Conservation (phyloP, 257 asterid genomes). For the Capsicum chinense region DNA sequence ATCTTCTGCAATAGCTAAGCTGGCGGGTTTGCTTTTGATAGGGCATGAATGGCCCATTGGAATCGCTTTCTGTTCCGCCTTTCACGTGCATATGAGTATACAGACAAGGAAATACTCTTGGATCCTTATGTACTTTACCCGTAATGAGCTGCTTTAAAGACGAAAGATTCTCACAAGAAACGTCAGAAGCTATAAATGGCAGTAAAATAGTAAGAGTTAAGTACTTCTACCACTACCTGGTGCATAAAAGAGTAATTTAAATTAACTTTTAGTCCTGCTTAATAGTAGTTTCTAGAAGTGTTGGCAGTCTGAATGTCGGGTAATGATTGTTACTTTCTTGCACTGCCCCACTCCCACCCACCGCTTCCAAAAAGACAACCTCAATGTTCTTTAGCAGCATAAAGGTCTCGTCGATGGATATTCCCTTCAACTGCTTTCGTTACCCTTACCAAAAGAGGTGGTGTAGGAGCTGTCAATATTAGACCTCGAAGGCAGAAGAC, state of each 20-base stretch:
- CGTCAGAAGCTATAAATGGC: neutral
- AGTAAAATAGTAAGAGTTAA: conserved; percentile 15
- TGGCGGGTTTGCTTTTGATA: neutral
- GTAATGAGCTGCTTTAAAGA: conserved; percentile 8
- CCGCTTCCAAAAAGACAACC: too few relatives aligned
- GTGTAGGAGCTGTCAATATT: neutral
- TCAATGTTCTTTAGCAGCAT: neutral
- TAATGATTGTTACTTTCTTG: too few relatives aligned
- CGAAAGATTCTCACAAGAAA: neutral
- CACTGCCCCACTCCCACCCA: too few relatives aligned
- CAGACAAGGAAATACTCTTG: conserved; percentile 6
- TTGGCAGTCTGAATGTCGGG: too few relatives aligned
- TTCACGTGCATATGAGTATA: conserved; percentile 2
- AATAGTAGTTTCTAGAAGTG: neutral
- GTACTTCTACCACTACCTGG: conserved; percentile 5
- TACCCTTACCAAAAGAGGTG: too few relatives aligned
- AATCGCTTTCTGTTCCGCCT: conserved; percentile 22
- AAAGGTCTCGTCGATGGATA: neutral
- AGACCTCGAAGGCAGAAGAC: neutral
- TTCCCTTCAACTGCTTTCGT: neutral
- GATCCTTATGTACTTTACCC: conserved; percentile 16
- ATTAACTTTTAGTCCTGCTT: neutral
- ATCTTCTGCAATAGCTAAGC: neutral
- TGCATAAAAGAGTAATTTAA: neutral
- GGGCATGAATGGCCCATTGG: neutral